phyloP scores from a whole-genome alignment of 148 eudicot genomes.

The Fagopyrum tataricum region DNA sequence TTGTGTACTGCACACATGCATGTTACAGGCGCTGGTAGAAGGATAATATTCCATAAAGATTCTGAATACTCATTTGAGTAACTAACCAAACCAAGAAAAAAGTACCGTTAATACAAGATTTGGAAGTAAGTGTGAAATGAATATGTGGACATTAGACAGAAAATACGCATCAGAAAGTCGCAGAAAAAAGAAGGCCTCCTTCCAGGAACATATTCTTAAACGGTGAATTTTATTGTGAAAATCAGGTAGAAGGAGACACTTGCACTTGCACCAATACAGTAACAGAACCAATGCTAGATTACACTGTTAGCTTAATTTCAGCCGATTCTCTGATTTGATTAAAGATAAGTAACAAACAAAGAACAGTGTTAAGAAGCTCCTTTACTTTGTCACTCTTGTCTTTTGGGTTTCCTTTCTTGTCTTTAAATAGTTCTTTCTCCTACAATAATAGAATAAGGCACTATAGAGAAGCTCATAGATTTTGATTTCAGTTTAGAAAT shows the following conservation, averaged over 20 bases:
- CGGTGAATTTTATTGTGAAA: neutral
- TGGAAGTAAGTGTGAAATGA: neutral
- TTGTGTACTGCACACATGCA: neutral
- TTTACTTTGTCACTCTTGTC: too few relatives aligned
- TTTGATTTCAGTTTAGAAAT: too few relatives aligned
- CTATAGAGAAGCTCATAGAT: too few relatives aligned
- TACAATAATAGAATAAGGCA: too few relatives aligned
- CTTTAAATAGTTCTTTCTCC: too few relatives aligned
- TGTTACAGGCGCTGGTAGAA: conserved; percentile 2
- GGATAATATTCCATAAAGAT: neutral
- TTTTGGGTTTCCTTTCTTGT: too few relatives aligned
- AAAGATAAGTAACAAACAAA: neutral
- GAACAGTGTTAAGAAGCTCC: neutral
- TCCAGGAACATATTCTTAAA: neutral
- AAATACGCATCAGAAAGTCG: too few relatives aligned
- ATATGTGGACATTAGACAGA: neutral
- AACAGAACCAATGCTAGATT: neutral
- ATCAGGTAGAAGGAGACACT: neutral
- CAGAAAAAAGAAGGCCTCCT: neutral
- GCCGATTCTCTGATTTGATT: neutral
- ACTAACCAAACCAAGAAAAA: neutral
- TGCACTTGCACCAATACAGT: neutral
- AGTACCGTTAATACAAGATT: neutral
- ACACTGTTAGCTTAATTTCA: neutral
- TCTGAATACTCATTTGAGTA: neutral